These are phyloP conservation scores for Globisporangium alternatum DNA, from an alignment of 352 stramenopile genomes.

Conservation along the genomic window DNA sequence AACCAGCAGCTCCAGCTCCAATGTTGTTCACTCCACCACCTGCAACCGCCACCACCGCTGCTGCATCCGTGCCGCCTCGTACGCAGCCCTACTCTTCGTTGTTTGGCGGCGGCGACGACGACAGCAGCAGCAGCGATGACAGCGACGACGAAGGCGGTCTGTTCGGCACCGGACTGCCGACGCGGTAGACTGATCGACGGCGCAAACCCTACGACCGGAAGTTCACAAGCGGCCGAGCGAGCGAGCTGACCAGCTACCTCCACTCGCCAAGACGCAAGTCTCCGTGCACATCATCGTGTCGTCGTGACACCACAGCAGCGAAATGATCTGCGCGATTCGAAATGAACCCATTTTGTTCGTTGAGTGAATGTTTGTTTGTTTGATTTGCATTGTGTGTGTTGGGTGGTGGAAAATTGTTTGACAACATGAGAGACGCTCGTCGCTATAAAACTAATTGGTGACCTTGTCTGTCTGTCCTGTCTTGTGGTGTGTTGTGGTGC, in stretches of 20 bases:
- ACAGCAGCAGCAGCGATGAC: constrained; percentile 61
- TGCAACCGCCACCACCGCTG: neutral
- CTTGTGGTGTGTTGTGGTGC: too few species aligned
- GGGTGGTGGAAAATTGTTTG: too few species aligned
- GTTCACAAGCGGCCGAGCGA: too few species aligned
- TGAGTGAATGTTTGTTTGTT: too few species aligned
- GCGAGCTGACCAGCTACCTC: neutral
- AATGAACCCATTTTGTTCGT: too few species aligned
- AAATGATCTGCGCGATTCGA: neutral
- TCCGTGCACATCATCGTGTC: too few species aligned
- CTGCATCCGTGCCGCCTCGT: constrained; percentile 11
- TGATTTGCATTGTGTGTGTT: too few species aligned
- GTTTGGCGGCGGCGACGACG: constrained; percentile 56
- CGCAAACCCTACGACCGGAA: neutral
- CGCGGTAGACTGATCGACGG: constrained; percentile 32
- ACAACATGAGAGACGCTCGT: too few species aligned
- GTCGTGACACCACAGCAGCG: neutral
- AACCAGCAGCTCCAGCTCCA: constrained; percentile 1
- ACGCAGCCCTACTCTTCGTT: constrained; percentile 52
- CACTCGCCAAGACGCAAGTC: neutral
- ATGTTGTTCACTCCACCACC: constrained; percentile 4
- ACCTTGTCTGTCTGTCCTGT: too few species aligned
- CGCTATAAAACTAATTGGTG: too few species aligned
- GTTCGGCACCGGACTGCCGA: constrained; percentile 75
- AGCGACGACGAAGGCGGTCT: constrained; percentile 76